Evolutionary conservation across 2,329 filamentous ascomycete species (phyloP), one percentile per base, ranked within the genome.

Genomic region (Lachnellula cervina): DNA sequence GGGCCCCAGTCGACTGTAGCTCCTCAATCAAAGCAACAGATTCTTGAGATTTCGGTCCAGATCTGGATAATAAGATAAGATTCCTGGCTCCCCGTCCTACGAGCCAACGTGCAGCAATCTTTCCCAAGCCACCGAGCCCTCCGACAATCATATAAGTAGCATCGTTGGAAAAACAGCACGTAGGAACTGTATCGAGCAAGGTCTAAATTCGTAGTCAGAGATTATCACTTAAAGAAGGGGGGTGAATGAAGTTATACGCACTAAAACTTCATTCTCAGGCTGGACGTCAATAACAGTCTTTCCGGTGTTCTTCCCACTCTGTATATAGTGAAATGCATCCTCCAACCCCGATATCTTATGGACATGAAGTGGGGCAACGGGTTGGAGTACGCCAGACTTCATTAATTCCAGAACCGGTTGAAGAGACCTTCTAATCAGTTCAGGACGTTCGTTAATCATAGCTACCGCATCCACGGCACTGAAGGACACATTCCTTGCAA

Each of bases 401-500:
- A 35, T 4, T 19, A 45, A 23, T 2, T 25, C 19, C 11, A 45
- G 3, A 14, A 45, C 43, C 14, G 4, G 9, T 5, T 17, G 14
- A 3, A 43, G 4, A 3, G 17, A 9, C 3, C 8, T 43, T 19
- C 4, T 3, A 9, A 43, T 43, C 8, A n/a, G 16, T 14, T 11
- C 7, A 3, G 21, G 43, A 23, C 21, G 5, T 19, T 45, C 16
- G 19, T 4, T 4, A 9, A 25, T 19, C 8, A 45, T 25, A 11
- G 17, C 21, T 3, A 11, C 38, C 16, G 49, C 6, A 56, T 76
- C 73, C 2, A 77, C 65, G 0, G 70, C 70, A 6, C 69, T 61
- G 52, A 77, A 77, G 0, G 69, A 71, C 17, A 73, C 66, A 25
- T 70, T 76, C 1, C 68, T 62, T 1, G 66, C 63, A 46, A 77